Percentiles rank a stretch among this genome's conserved stretches.
Conservation (phyloP, 2,329 filamentous ascomycete species). For the Alternaria brassicicola region DNA sequence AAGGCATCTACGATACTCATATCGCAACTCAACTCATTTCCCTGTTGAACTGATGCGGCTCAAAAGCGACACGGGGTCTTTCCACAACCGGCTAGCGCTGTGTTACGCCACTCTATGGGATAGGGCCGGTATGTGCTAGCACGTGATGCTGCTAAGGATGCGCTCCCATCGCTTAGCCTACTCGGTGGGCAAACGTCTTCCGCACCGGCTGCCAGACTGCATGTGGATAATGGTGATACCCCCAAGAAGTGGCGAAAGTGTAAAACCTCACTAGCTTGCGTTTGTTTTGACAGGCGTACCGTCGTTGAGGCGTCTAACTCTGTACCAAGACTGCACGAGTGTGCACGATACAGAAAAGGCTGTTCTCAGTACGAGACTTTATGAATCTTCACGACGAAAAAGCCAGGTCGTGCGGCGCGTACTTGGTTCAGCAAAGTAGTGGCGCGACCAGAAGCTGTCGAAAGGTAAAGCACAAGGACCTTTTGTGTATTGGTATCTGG, state of each 20-base stretch:
- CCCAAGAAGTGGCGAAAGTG: neutral
- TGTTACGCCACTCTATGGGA: conserved; percentile 2
- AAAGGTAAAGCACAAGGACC: neutral
- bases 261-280: neutral
- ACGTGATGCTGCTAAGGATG: conserved; percentile 6
- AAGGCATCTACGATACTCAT: neutral
- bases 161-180: conserved; percentile 5
- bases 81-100: neutral
- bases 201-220: conserved; percentile 5
- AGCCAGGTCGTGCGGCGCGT: too few species aligned
- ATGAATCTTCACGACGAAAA: too few species aligned
- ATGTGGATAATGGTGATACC: conserved; percentile 9
- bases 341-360: neutral
- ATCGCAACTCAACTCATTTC: neutral
- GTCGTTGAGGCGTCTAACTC: neutral
- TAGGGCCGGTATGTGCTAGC: conserved; percentile 6
- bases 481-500: neutral
- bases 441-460: neutral
- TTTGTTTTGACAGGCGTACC: neutral
- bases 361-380: too few species aligned
- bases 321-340: neutral
- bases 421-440: neutral
- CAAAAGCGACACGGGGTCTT: neutral
- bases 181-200: neutral
- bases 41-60: neutral